These are phyloP conservation scores for Pseudozyma sp. DNA, from an alignment of 1,284 basidiomycete species.

Conservation along the genomic window DNA sequence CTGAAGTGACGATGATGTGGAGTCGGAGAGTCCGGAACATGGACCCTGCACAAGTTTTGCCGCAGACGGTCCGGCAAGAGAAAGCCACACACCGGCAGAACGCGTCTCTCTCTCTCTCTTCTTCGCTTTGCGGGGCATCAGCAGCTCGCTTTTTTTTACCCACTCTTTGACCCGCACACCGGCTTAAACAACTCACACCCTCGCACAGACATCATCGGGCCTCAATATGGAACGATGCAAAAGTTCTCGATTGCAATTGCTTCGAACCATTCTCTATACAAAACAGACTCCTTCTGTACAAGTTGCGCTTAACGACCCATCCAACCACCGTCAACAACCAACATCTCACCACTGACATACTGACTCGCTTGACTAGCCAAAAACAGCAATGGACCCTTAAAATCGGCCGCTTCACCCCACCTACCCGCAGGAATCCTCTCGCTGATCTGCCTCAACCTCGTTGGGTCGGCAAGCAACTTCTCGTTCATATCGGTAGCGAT, in stretches of 20 bases:
- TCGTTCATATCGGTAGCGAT: slow-evolving; percentile 74
- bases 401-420: slow-evolving; percentile 89
- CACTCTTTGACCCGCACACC: slow-evolving; percentile 5
- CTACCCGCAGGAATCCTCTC: slow-evolving; percentile 74
- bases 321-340: slow-evolving; percentile 69
- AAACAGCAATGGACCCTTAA: slow-evolving; percentile 90
- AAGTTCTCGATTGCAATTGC: not conserved
- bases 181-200: not conserved
- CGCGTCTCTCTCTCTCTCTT: no score
- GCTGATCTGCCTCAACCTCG: slow-evolving; percentile 84
- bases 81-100: no score
- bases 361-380: slow-evolving; percentile 85
- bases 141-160: not conserved
- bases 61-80: not conserved
- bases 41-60: not conserved
- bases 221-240: no score
- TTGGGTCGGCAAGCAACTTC: slow-evolving; percentile 79
- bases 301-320: slow-evolving; percentile 44
- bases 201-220: not conserved
- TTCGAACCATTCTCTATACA: not conserved
- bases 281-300: no score
- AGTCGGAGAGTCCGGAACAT: not conserved
- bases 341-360: slow-evolving; percentile 86
- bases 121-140: no score
- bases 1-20: no score